phyloP scores from a whole-genome alignment of 257 asterid genomes.

The Nemophila menziesii region DNA sequence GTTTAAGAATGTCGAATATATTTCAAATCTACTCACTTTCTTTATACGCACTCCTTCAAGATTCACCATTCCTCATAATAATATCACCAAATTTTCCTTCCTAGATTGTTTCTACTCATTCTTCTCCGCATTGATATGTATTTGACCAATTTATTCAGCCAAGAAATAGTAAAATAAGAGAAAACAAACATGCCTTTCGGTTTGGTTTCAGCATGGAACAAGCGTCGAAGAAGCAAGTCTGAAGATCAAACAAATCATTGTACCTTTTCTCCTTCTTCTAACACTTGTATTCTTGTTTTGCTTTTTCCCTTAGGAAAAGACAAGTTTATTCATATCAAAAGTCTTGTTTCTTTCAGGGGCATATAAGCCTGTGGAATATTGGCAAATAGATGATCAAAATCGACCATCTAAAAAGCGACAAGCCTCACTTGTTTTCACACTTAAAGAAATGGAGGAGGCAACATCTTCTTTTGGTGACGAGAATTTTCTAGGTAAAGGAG shows the following conservation, averaged over 20 bases:
- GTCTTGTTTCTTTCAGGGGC: constrained; percentile 43
- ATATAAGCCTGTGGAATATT: constrained; percentile 68
- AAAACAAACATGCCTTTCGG: constrained; percentile 66
- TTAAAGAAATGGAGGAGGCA: constrained; percentile 83
- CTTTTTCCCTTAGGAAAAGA: too few relatives aligned
- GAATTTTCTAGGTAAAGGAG: constrained; percentile 88
- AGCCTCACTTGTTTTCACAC: constrained; percentile 72
- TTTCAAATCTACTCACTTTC: constrained; percentile 39
- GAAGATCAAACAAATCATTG: constrained; percentile 76
- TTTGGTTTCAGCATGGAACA: constrained; percentile 90
- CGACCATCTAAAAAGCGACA: constrained; percentile 64
- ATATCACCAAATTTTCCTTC: constrained; percentile 11
- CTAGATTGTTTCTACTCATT: not conserved
- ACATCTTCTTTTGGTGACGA: constrained; percentile 63
- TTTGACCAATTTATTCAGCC: constrained; percentile 9
- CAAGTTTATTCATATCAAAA: not conserved
- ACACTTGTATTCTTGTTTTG: not conserved
- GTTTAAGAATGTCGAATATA: constrained; percentile 24
- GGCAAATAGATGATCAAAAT: constrained; percentile 55
- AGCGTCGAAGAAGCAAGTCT: constrained; percentile 86
- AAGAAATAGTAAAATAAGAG: constrained; percentile 7
- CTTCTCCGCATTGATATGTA: constrained; percentile 9
- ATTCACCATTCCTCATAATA: constrained; percentile 33
- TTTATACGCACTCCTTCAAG: constrained; percentile 57
- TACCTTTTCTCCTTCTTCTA: constrained; percentile 18